Base-by-base conservation (phyloP, 192 early-diverging fungal genomes). In the Backusella westeae region DNA sequence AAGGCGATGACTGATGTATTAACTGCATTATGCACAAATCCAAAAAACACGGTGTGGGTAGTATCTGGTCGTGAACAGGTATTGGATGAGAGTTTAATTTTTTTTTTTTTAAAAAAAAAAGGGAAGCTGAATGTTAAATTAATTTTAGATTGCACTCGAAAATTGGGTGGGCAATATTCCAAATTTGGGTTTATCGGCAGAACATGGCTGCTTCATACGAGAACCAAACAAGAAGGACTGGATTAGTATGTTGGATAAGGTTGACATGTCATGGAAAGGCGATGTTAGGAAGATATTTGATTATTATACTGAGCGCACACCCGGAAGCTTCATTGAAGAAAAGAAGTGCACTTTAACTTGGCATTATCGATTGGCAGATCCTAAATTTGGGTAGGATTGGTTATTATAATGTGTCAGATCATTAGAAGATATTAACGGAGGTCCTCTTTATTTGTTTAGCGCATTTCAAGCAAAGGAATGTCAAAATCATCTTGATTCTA, bases 391-490 rank as follows among this genome's bases (percentile, higher is more conserved):
- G 73, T 71, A 75, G 66, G 2, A 14, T 39, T 39, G 8, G 5
- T 41, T 34, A 8, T 14, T 5, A 21, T 23, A 6, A 26, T 14
- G 1, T 9, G 2, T 9, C 53, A 21, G 2, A 29, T 9, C 23
- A 23, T 1, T 1, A 38, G 2, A 15, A 44, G 1, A 23, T 14
- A 15, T 17, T 21, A 42, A 21, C 26, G 4, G 32, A 32, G 32
- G 0, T 32, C 32, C 17, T 39, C 0, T 2, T 26, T 69, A 38
- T 38, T 1, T 71, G 26, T 36, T 35, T 34, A 76, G 80, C 39
- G 85, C 85, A 21, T 99, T 98, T 89, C 98, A 99, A 85, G 93
- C 96, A n/a, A 97, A 97, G 75, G 97, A 99, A 78, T 97, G 95
- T 80, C 94, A 96, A 85, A 97, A 96, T 82, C 96, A 98, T 80